Base-by-base conservation (phyloP, 805 yeast genomes). In the Metschnikowia kofuensis region DNA sequence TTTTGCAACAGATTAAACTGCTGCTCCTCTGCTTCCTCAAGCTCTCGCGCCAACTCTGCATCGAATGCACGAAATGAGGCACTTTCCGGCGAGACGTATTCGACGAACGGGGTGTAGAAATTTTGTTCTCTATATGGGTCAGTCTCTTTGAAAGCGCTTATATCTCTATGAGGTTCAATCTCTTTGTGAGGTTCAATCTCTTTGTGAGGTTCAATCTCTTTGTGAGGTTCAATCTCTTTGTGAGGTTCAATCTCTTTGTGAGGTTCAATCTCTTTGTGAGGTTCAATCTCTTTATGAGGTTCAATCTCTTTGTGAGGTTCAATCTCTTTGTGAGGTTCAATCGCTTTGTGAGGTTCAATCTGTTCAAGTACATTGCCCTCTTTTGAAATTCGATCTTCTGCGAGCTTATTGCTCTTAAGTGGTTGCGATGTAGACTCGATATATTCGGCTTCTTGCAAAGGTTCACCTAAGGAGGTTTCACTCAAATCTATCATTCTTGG, bases 1-100 rank as follows among this genome's bases (percentile, higher is more conserved):
- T 29, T 27, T 5, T 16, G 27, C 7, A 32, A 14, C 14, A 40
- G 26, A 8, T 40, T 12, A 11, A 31, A 30, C 26, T 31, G 35
- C 43, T 12, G 37, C 2, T 31, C 14, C 12, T 32, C 47, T 15
- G 42, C 42, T 12, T 40, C 50, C 31, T 46, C 38, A 2, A 43
- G 16, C 31, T 38, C 35, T 12, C 36, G 43, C 27, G 32, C 27
- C 41, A 40, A 41, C 15, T 37, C 28, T 35, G 31, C 40, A 34
- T 39, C 42, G 11, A 35, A 42, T 2, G 29, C 15, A 14, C 41
- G 34, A 27, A 38, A 42, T 10, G 28, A 15, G 13, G 27, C 26
- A 13, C 44, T 39, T 30, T 38, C 28, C 6, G 27, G 38, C 26
- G 15, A 26, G 9, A 35, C 36, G 21, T 16, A 38, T 35, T 40